phyloP scores from a whole-genome alignment of 2,329 filamentous ascomycete species.

The Pestalotiopsis sp. region DNA sequence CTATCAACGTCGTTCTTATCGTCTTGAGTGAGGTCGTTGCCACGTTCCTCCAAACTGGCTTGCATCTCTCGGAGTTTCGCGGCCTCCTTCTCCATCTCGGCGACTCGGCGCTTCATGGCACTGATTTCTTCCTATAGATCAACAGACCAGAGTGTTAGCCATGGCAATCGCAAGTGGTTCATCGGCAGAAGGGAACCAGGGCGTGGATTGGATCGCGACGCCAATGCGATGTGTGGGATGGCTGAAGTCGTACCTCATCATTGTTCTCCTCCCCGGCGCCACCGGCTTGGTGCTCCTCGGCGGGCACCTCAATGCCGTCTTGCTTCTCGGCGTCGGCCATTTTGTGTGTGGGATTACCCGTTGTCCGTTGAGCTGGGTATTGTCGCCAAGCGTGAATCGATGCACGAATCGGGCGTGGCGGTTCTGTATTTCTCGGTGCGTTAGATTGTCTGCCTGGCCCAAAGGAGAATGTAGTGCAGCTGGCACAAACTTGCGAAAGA shows the following conservation, averaged over 20 bases:
- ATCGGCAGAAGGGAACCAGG: constrained; percentile 11
- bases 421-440: background rate
- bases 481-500: background rate
- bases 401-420: background rate
- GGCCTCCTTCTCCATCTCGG: constrained; percentile 89
- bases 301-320: constrained; percentile 29
- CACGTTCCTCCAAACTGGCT: constrained; percentile 80
- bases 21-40: constrained; percentile 74
- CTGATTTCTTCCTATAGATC: constrained; percentile 71
- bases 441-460: background rate
- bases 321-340: constrained; percentile 30
- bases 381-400: background rate
- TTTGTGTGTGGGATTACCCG: background rate
- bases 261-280: constrained; percentile 44
- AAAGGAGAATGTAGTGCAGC: background rate
- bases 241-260: constrained; percentile 44
- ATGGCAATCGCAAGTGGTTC: constrained; percentile 16
- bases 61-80: constrained; percentile 88
- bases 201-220: constrained; percentile 17
- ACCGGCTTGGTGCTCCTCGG: constrained; percentile 27
- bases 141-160: constrained; percentile 22
- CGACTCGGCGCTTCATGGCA: constrained; percentile 83
- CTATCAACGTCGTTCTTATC: constrained; percentile 95
- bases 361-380: background rate
- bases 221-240: constrained; percentile 7